Evolutionary conservation across 768 basidiomycete species (phyloP).

Genomic region (Leccinum olivaceopallidum): DNA sequence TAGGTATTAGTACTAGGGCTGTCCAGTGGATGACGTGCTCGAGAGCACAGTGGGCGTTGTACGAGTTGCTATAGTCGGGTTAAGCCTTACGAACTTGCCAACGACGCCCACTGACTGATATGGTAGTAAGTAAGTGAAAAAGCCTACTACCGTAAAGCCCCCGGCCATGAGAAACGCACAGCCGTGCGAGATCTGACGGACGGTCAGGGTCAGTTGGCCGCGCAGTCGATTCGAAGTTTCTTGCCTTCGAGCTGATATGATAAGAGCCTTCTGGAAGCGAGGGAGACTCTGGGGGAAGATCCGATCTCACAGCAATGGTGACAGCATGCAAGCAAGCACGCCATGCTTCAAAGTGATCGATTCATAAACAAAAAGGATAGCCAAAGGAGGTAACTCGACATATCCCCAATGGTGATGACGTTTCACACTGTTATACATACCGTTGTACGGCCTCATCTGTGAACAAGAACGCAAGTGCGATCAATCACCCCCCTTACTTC

Average conservation of each 20-base stretch:
- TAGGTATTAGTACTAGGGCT: neutral
- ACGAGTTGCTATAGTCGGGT: neutral
- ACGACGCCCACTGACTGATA: neutral
- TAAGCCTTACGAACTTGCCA: neutral
- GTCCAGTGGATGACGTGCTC: neutral
- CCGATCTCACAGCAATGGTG: neutral
- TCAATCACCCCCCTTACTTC: constrained; percentile 14
- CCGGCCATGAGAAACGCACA: neutral
- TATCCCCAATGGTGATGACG: constrained; percentile 5
- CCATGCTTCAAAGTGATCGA: neutral
- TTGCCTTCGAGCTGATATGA: neutral
- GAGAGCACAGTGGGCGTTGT: neutral
- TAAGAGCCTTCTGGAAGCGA: constrained; percentile 1
- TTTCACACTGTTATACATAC: neutral
- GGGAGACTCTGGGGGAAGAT: neutral
- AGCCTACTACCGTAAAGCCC: neutral
- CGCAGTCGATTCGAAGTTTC: neutral
- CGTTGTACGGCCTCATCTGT: neutral
- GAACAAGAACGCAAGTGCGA: constrained; percentile 3
- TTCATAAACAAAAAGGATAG: neutral
- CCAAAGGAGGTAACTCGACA: constrained; percentile 4
- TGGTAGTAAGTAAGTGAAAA: neutral
- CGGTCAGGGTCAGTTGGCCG: neutral
- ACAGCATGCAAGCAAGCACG: neutral
- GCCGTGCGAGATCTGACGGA: neutral